phyloP scores from a whole-genome alignment of 345 rosid genomes.

The Euphorbia lathyris region DNA sequence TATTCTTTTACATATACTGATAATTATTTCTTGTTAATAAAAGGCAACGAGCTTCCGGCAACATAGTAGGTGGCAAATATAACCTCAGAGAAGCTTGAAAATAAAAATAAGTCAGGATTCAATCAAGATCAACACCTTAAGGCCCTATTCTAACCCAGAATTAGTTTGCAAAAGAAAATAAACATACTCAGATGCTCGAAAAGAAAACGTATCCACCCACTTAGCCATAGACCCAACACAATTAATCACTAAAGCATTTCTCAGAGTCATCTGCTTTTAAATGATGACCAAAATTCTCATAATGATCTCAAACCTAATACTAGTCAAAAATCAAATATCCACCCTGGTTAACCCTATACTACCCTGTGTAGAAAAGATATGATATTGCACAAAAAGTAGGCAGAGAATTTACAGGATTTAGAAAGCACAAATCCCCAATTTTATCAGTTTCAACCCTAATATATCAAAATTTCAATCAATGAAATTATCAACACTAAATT shows the following conservation, averaged over 20 bases:
- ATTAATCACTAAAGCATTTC: neutral
- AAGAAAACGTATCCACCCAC: neutral
- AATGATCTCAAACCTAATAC: neutral
- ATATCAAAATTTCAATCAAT: no score
- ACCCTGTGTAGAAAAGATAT: neutral
- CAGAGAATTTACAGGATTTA: neutral
- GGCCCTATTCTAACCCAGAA: neutral
- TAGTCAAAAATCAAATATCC: neutral
- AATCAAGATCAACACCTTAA: neutral
- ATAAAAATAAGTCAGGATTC: no score
- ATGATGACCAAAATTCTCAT: neutral
- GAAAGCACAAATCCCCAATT: no score
- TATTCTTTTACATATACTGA: no score
- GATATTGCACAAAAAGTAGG: neutral
- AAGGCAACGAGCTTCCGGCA: no score
- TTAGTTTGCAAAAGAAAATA: neutral
- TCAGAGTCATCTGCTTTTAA: neutral
- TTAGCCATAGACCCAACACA: neutral
- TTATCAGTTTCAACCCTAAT: no score
- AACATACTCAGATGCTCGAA: neutral
- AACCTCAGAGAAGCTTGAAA: no score
- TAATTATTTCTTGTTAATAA: no score
- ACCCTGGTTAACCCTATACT: neutral
- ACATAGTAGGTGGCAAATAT: no score
- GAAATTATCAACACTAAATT: no score